These are phyloP conservation scores for Croton laevigatus DNA, from an alignment of 441 rosid species.

Conservation along the genomic window DNA sequence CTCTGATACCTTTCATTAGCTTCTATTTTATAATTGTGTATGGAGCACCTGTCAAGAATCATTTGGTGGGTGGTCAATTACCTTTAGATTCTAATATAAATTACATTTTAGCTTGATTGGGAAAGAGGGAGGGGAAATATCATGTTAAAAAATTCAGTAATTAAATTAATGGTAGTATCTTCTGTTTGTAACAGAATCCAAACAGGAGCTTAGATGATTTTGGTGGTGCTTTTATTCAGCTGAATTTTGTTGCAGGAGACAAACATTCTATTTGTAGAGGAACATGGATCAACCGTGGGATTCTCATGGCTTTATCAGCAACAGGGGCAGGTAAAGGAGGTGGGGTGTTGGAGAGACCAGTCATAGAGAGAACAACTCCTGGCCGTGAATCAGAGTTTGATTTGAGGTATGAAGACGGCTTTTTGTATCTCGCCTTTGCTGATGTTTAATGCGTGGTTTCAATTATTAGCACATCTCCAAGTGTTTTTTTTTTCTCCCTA, in stretches of 20 bases:
- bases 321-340: slow-evolving; percentile 75
- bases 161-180: too few species aligned
- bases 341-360: slow-evolving; percentile 84
- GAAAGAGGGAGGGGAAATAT: too few species aligned
- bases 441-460: background rate
- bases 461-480: background rate
- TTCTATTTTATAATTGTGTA: background rate
- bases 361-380: slow-evolving; percentile 72
- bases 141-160: too few species aligned
- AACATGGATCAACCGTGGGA: slow-evolving; percentile 49
- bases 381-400: slow-evolving; percentile 91
- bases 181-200: too few species aligned
- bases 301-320: slow-evolving; percentile 57
- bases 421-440: background rate
- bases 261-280: slow-evolving; percentile 49
- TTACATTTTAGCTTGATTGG: background rate
- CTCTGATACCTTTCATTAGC: background rate
- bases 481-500: background rate
- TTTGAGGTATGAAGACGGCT: slow-evolving; percentile 48
- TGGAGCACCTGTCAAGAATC: background rate
- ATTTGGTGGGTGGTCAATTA: background rate
- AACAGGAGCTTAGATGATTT: background rate
- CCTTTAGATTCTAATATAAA: background rate
- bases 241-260: slow-evolving; percentile 45
- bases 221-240: slow-evolving; percentile 19